A percentile compares a stretch with the other conserved stretches of the same genome.
Evolutionary conservation across 441 rosid species (phyloP).

Genomic region (Gossypium trilobum): DNA sequence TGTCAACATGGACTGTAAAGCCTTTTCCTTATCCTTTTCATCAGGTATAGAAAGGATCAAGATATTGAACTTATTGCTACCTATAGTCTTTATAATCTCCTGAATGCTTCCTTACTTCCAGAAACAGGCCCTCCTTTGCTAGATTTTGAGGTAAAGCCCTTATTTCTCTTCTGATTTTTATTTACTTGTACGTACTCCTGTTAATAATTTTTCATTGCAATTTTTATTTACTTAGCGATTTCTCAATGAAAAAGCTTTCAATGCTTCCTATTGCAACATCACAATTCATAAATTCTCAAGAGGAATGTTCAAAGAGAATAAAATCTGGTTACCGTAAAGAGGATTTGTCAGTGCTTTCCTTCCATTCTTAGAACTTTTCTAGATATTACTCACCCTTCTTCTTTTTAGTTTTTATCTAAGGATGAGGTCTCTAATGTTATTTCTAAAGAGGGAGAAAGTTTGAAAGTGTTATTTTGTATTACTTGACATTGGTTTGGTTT

Average conservation of each 20-base stretch:
- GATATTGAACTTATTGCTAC: slow-evolving; percentile 76
- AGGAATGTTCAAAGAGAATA: not conserved
- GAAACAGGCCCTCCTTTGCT: slow-evolving; percentile 94
- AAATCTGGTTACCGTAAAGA: not conserved
- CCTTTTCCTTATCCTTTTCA: slow-evolving; percentile 17
- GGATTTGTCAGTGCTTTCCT: not conserved
- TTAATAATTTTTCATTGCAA: not conserved
- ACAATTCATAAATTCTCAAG: not conserved
- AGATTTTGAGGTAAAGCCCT: slow-evolving; percentile 73
- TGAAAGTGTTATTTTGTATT: not conserved
- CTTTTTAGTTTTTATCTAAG: not conserved
- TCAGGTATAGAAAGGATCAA: slow-evolving; percentile 80
- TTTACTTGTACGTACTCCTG: not conserved
- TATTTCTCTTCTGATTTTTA: not conserved
- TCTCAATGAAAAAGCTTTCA: not conserved
- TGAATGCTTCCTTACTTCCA: slow-evolving; percentile 68
- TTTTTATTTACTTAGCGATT: not conserved
- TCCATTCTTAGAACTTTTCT: not conserved
- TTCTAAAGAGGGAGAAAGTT: not conserved
- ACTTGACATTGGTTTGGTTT: not conserved
- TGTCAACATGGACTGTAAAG: slow-evolving; percentile 6
- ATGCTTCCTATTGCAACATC: not conserved
- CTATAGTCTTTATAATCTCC: slow-evolving; percentile 65
- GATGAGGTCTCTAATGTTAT: not conserved
- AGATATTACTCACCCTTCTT: not conserved